Base-by-base conservation (phyloP, 2,329 filamentous ascomycete species). In the Lecanicillium sp. region DNA sequence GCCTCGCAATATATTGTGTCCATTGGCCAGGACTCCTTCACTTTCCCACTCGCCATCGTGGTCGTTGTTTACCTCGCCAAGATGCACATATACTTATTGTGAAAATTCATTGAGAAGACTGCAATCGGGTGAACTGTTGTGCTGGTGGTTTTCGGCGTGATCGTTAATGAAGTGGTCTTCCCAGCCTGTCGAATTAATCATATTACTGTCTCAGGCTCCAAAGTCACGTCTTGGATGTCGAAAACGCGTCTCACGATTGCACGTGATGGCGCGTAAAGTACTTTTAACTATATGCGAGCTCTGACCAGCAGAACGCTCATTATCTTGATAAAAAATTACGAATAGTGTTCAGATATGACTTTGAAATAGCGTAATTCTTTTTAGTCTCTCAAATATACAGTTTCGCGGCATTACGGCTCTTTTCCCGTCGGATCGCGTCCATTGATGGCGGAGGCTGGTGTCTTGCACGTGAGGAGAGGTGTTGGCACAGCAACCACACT, bases 1-100 rank as follows among this genome's bases (percentile, higher is more conserved):
- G 65, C 57, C 37, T 71, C 65, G 50, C 65, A 72, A 47, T 76
- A 70, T 19, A 75, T 57, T 3, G 49, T 51, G 33, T 60, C 57
- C 37, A 59, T 45, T 18, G 40, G 47, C 51, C 54, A 55, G 29
- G 37, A 27, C 18, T 13, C 28, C 7, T 25, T 25, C 22, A 11
- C 11, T 6, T 25, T n/a, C n/a, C n/a, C 22, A 11, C 22, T 11
- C 7, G 22, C 7, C 11, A 25, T 25, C 22, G 6, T 11, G 22
- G 6, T 25, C 22, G 7, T 25, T 25, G 22, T 25, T 25, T 25
- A 25, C 22, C 22, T 25, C 22, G 11, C 6, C 22, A 25, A 11
- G 7, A 25, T 11, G 11, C 22, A 11, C 6, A 25, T 25, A 25
- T 7, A 25, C 11, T 25, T 25, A 25, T 25, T n/a, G 22, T 25